Percentiles rank a stretch among this genome's conserved stretches.
Conservation (phyloP, 345 rosid genomes). For the Salix viminalis region DNA sequence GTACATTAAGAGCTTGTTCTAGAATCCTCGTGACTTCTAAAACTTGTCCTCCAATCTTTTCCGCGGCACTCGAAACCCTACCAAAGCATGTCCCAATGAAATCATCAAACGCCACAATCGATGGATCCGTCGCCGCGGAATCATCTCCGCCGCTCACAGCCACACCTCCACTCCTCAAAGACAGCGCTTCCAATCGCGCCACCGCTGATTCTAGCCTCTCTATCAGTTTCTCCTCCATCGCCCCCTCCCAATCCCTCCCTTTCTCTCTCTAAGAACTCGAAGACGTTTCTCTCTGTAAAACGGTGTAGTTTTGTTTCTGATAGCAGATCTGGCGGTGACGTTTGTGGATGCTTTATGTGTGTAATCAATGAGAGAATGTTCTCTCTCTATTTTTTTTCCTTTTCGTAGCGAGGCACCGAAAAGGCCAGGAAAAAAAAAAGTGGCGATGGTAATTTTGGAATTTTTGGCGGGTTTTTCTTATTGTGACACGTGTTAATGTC, state of each 20-base stretch:
- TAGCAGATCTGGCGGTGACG: constrained; percentile 17
- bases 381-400: not conserved
- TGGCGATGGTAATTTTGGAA: constrained; percentile 8
- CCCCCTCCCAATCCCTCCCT: not conserved
- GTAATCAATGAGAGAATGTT: constrained; percentile 6
- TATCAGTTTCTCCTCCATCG: constrained; percentile 75
- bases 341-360: not conserved
- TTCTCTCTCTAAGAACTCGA: not conserved
- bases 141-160: constrained; percentile 9
- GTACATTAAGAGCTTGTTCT: constrained; percentile 54
- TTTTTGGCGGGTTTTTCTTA: constrained; percentile 11
- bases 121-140: constrained; percentile 49
- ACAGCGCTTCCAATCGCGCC: constrained; percentile 61
- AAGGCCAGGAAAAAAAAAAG: not conserved
- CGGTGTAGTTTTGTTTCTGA: not conserved
- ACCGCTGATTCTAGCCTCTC: constrained; percentile 81
- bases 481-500: constrained; percentile 35
- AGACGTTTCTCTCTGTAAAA: not conserved
- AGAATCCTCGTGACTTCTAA: constrained; percentile 63
- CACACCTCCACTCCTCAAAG: constrained; percentile 25
- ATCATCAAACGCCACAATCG: constrained; percentile 75
- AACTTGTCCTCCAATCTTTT: constrained; percentile 89
- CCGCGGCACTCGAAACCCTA: constrained; percentile 61
- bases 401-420: constrained; percentile 2
- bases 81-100: constrained; percentile 48